These are phyloP conservation scores for Kregervanrija fluxuum DNA, from an alignment of 805 yeast genomes.

Conservation along the genomic window DNA sequence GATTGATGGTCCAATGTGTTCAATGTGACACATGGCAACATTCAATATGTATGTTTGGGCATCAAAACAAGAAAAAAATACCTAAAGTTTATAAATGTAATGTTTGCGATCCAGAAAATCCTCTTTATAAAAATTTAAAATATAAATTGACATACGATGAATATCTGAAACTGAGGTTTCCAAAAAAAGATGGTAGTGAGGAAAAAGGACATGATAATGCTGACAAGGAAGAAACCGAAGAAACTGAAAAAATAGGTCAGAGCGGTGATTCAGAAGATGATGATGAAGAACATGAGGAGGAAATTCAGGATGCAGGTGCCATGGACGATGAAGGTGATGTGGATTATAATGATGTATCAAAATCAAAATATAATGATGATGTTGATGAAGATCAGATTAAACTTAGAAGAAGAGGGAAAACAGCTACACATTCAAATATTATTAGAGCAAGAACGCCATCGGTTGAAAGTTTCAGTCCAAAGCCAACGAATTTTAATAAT, in stretches of 20 bases:
- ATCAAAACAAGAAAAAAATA: constrained; percentile 26
- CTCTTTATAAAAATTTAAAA: constrained; percentile 27
- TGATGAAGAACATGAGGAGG: constrained; percentile 5
- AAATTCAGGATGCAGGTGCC: constrained; percentile 4
- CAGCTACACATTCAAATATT: background rate
- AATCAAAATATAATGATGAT: constrained; percentile 6
- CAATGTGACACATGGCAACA: constrained; percentile 69
- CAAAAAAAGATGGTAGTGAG: constrained; percentile 2
- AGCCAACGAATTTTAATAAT: background rate
- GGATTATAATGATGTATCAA: background rate
- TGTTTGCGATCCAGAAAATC: constrained; percentile 38
- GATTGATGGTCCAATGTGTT: constrained; percentile 63
- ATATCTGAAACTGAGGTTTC: constrained; percentile 14
- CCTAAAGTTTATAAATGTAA: constrained; percentile 50
- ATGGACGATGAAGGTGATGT: constrained; percentile 1
- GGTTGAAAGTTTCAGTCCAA: background rate
- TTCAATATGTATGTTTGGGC: constrained; percentile 50
- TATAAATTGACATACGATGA: constrained; percentile 25
- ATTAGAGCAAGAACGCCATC: background rate
- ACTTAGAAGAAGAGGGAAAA: background rate
- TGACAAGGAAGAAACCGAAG: constrained; percentile 2
- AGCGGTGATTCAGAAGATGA: constrained; percentile 7
- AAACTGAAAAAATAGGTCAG: constrained; percentile 1
- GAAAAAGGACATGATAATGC: constrained; percentile 7
- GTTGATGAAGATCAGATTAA: constrained; percentile 8